phyloP scores from a whole-genome alignment of 768 basidiomycete genomes.

The Termitomyces sp. region DNA sequence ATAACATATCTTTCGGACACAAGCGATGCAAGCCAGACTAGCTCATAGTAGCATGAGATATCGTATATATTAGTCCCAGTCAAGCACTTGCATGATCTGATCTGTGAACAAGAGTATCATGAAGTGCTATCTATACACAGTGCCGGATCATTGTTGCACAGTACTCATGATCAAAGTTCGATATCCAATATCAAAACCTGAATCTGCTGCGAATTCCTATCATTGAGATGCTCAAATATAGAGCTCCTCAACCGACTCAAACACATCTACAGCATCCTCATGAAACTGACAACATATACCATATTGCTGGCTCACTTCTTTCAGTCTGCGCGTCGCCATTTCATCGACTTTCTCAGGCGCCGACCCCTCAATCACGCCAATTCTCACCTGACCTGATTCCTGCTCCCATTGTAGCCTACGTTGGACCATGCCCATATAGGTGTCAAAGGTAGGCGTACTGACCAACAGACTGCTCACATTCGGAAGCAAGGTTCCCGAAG shows the following conservation, averaged over 20 bases:
- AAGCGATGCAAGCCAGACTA: too few relatives aligned
- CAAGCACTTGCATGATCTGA: too few relatives aligned
- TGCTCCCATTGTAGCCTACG: background rate
- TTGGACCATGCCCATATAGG: background rate
- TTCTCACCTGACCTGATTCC: background rate
- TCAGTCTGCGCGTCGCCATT: background rate
- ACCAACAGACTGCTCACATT: background rate
- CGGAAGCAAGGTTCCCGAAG: background rate
- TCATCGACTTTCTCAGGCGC: background rate
- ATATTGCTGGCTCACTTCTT: background rate
- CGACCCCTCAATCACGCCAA: background rate
- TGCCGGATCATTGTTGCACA: too few relatives aligned
- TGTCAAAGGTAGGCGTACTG: background rate
- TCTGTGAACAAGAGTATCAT: too few relatives aligned
- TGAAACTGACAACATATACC: background rate
- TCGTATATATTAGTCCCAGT: too few relatives aligned
- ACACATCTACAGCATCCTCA: background rate
- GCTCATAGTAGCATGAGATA: too few relatives aligned
- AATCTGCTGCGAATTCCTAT: background rate
- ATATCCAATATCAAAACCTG: too few relatives aligned
- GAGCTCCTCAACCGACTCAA: background rate
- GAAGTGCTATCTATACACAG: too few relatives aligned
- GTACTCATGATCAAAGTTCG: too few relatives aligned
- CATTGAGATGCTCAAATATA: background rate
- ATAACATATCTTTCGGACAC: too few relatives aligned